Evolutionary conservation across 2,329 filamentous ascomycete species (phyloP).

Genomic region (Stachybotrys echinatus): DNA sequence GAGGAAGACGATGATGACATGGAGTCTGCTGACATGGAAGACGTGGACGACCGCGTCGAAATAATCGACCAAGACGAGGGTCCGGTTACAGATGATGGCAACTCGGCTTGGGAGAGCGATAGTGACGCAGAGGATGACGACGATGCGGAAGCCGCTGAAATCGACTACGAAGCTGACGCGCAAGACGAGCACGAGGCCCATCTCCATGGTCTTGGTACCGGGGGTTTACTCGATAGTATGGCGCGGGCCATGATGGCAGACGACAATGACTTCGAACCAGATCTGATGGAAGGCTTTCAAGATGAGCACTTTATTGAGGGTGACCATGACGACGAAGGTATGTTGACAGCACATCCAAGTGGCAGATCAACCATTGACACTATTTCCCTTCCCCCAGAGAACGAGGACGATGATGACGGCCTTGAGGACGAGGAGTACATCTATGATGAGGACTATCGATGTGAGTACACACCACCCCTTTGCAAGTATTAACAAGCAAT

Average conservation of each 20-base stretch:
- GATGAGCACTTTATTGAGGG: constrained; percentile 51
- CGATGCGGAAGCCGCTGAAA: constrained; percentile 46
- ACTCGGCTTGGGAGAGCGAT: constrained; percentile 57
- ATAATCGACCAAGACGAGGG: constrained; percentile 61
- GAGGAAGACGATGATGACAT: constrained; percentile 44
- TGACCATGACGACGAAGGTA: constrained; percentile 55
- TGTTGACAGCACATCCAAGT: constrained; percentile 7
- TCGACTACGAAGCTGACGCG: constrained; percentile 50
- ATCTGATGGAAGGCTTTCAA: constrained; percentile 45
- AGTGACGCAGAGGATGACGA: constrained; percentile 51
- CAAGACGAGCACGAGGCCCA: constrained; percentile 51
- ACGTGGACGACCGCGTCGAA: constrained; percentile 48
- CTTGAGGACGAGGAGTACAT: constrained; percentile 63
- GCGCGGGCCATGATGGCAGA: constrained; percentile 50
- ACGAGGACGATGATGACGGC: constrained; percentile 63
- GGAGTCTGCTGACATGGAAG: constrained; percentile 41
- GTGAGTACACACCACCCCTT: constrained; percentile 31
- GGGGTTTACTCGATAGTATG: constrained; percentile 44
- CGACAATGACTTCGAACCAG: constrained; percentile 49
- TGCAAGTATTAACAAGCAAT: no score
- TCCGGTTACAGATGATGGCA: constrained; percentile 53
- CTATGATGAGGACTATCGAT: constrained; percentile 54
- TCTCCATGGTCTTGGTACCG: constrained; percentile 38
- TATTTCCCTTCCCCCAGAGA: constrained; percentile 30
- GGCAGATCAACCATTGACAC: not conserved